Conservation (phyloP, 2,329 filamentous ascomycete genomes). For the Cordyceps tenuipes region DNA sequence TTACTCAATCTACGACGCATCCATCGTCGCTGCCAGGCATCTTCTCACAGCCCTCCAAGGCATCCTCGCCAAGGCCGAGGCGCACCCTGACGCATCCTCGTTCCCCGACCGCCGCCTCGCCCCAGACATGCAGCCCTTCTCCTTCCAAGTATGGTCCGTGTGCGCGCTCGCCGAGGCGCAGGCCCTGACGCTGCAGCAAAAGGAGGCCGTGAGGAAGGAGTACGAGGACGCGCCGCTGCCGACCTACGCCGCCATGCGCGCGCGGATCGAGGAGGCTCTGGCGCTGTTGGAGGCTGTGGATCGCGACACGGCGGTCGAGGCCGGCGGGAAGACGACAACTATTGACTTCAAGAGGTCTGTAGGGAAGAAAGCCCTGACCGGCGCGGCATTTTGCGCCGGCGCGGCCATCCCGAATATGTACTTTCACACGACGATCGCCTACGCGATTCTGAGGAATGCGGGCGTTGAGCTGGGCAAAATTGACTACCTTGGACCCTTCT, state of each 20-base stretch:
- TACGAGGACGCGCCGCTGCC: constrained; percentile 16
- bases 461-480: constrained; percentile 55
- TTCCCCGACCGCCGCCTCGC: constrained; percentile 15
- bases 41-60: constrained; percentile 16
- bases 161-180: constrained; percentile 11
- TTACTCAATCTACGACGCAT: constrained; percentile 21
- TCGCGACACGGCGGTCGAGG: constrained; percentile 21
- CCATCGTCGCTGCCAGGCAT: constrained; percentile 16
- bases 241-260: constrained; percentile 26
- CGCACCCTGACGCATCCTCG: constrained; percentile 16
- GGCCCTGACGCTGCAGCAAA: neutral
- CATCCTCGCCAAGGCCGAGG: constrained; percentile 21
- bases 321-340: constrained; percentile 20
- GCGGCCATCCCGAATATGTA: constrained; percentile 52
- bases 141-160: constrained; percentile 21
- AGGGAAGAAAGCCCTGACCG: constrained; percentile 18
- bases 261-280: constrained; percentile 22
- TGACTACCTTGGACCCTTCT: constrained; percentile 38
- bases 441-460: constrained; percentile 51
- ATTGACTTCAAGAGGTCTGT: constrained; percentile 23
- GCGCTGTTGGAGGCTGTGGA: constrained; percentile 10
- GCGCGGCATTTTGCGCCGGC: constrained; percentile 34
- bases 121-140: constrained; percentile 24
- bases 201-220: neutral
- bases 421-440: constrained; percentile 54